Conservation (phyloP, 225 moss, liverwort and hornwort species). For the Polytrichum commune region DNA sequence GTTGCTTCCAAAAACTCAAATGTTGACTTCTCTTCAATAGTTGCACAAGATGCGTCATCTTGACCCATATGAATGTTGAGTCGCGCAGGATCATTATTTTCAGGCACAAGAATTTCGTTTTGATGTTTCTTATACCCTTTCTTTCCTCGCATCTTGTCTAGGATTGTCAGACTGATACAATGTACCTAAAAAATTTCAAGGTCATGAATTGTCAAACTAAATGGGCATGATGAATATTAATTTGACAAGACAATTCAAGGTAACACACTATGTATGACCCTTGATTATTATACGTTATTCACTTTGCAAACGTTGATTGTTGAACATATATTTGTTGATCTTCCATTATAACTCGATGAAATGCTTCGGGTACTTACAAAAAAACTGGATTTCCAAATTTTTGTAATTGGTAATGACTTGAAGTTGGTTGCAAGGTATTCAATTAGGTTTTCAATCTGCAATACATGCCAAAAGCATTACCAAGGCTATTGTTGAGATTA, state of each 20-base stretch:
- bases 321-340: neutral
- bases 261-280: too few species aligned
- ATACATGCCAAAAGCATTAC: too few species aligned
- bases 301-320: neutral
- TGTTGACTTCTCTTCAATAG: neutral
- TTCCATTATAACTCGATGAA: too few species aligned
- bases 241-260: too few species aligned
- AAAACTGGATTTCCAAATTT: too few species aligned
- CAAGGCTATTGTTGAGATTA: too few species aligned
- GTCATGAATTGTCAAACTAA: neutral
- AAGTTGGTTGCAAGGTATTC: too few species aligned
- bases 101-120: neutral
- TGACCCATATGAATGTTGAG: neutral
- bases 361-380: too few species aligned
- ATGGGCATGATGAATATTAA: neutral
- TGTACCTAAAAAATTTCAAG: neutral
- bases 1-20: neutral
- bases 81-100: neutral
- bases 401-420: too few species aligned
- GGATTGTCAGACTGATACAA: neutral
- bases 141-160: slow-evolving; percentile 9
- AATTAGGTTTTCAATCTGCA: too few species aligned
- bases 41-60: slow-evolving; percentile 3
- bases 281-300: neutral
- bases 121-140: slow-evolving; percentile 3